A percentile compares a stretch with the other conserved stretches of the same genome.
These are phyloP conservation scores for Postia placenta DNA, from an alignment of 768 basidiomycete genomes.

Conservation along the genomic window DNA sequence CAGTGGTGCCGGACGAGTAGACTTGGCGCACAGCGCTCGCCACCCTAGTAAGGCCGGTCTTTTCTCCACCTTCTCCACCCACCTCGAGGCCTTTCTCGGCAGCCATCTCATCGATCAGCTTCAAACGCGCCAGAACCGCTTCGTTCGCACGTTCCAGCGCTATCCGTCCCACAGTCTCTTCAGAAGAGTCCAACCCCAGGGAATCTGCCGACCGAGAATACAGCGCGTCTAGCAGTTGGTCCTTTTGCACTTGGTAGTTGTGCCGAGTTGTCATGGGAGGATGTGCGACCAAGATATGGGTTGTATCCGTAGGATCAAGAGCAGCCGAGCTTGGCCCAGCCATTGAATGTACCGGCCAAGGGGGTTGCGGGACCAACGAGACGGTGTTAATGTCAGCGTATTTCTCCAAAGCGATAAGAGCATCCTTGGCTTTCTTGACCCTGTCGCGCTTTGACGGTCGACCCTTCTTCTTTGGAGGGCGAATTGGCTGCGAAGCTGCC, in stretches of 20 bases:
- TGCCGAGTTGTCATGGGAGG: constrained; percentile 26
- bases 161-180: constrained; percentile 8
- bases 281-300: constrained; percentile 29
- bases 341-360: background rate
- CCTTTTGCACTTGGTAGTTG: constrained; percentile 41
- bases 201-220: constrained; percentile 11
- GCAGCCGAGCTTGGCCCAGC: background rate
- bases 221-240: constrained; percentile 32
- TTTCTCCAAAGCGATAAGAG: constrained; percentile 41
- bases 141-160: constrained; percentile 42
- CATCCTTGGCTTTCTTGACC: constrained; percentile 44
- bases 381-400: constrained; percentile 38
- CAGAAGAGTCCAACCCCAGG: background rate
- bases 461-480: constrained; percentile 46
- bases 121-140: constrained; percentile 46
- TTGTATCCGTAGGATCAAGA: constrained; percentile 2
- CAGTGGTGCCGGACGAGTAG: constrained; percentile 8
- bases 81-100: constrained; percentile 34
- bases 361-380: constrained; percentile 5
- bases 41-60: constrained; percentile 40
- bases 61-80: constrained; percentile 35
- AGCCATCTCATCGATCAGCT: constrained; percentile 42
- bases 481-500: background rate
- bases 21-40: constrained; percentile 39
- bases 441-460: constrained; percentile 60